These are phyloP conservation scores for Blastomyces emzantsi DNA, from an alignment of 2,329 filamentous ascomycete species.

Conservation along the genomic window DNA sequence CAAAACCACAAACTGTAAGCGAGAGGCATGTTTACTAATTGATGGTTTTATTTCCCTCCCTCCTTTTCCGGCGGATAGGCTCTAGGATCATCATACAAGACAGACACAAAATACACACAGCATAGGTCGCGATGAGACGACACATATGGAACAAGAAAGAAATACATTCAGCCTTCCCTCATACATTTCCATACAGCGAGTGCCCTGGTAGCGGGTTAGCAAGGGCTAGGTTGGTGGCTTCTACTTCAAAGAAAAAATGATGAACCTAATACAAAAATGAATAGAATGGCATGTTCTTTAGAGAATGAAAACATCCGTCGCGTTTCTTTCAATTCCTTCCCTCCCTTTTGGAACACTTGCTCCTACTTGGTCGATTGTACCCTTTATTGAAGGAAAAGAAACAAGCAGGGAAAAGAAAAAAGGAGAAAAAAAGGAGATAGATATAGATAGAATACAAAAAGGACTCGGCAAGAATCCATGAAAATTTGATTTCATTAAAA, in stretches of 20 bases:
- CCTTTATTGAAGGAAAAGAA: not conserved
- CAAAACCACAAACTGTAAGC: not conserved
- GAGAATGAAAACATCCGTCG: not conserved
- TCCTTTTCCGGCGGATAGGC: conserved; percentile 4
- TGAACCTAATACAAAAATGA: not conserved
- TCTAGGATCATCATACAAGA: conserved; percentile 1
- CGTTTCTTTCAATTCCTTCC: not conserved
- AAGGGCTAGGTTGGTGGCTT: not conserved
- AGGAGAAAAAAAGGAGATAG: not conserved
- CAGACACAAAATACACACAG: not conserved
- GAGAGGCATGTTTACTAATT: conserved; percentile 2
- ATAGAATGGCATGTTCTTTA: not conserved
- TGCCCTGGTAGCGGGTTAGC: not conserved
- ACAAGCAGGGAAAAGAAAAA: not conserved
- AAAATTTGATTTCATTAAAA: conserved; percentile 1
- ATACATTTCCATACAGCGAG: conserved; percentile 16
- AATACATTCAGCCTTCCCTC: not conserved
- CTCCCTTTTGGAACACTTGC: not conserved
- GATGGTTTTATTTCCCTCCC: conserved; percentile 1
- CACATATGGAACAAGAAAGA: conserved; percentile 14
- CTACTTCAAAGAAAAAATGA: not conserved
- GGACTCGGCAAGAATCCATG: not conserved
- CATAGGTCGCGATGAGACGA: conserved; percentile 16
- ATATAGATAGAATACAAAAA: not conserved
- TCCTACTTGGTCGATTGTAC: not conserved